Evolutionary conservation across 2,329 filamentous ascomycete genomes (phyloP).

Genomic region (Aspergillus sp.): DNA sequence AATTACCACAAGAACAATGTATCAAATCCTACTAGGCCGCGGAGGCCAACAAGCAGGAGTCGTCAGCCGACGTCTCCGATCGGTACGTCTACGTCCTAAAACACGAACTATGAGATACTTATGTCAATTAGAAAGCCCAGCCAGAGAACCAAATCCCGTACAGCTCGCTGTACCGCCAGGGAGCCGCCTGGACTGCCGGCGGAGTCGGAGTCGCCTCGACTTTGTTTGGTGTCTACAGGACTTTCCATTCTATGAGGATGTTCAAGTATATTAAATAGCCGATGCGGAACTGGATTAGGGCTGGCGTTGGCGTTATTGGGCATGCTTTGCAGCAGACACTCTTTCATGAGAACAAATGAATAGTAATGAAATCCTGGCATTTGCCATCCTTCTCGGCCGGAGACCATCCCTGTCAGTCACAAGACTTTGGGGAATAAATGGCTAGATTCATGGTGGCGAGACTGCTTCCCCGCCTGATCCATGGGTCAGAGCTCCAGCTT

Average conservation of each 20-base stretch:
- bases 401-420: not conserved
- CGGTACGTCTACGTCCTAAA: not conserved
- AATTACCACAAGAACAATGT: conserved; percentile 5
- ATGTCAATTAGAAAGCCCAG: not conserved
- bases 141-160: conserved; percentile 6
- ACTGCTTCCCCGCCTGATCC: not conserved
- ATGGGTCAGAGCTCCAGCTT: not conserved
- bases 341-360: not conserved
- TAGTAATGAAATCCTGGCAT: too few relatives aligned
- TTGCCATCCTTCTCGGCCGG: not conserved
- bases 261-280: conserved; percentile 10
- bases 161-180: conserved; percentile 6
- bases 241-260: conserved; percentile 7
- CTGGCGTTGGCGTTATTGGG: not conserved
- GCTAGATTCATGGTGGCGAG: not conserved
- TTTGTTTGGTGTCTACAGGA: conserved; percentile 11
- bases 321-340: not conserved
- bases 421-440: not conserved
- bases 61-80: conserved; percentile 2
- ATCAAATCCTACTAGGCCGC: conserved; percentile 12
- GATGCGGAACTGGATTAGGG: not conserved
- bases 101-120: not conserved
- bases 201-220: conserved; percentile 11
- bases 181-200: conserved; percentile 5
- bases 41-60: not conserved